Conservation (phyloP, 768 basidiomycete species). For the Termitomyces sp. region DNA sequence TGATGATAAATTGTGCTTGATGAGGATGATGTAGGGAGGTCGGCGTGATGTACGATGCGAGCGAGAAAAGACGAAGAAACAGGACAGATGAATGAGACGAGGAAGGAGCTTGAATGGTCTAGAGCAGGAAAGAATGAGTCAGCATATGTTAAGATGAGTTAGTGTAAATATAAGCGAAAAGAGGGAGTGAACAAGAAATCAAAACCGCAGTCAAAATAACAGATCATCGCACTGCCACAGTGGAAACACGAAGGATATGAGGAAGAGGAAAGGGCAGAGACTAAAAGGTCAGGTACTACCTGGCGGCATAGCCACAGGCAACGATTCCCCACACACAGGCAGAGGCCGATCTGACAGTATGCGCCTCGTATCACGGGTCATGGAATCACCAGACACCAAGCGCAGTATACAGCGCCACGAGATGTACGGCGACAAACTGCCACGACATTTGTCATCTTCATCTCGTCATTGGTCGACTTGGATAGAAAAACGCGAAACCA, state of each 20-base stretch:
- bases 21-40: neutral
- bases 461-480: neutral
- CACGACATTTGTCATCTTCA: neutral
- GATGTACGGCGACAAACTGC: neutral
- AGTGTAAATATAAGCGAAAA: neutral
- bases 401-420: neutral
- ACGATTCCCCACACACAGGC: neutral
- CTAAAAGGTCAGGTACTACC: neutral
- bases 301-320: neutral
- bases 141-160: neutral
- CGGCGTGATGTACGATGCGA: neutral
- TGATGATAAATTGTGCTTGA: slow-evolving; percentile 2
- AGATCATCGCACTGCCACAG: neutral
- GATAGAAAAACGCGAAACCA: neutral
- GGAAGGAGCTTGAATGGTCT: neutral
- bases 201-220: neutral
- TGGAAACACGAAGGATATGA: neutral
- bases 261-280: neutral
- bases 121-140: neutral
- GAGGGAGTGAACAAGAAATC: no score
- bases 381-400: neutral
- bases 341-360: neutral
- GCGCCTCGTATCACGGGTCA: neutral
- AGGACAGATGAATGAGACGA: neutral
- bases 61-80: neutral